phyloP scores from a whole-genome alignment of 345 rosid species.

The Eucalyptus marginata region DNA sequence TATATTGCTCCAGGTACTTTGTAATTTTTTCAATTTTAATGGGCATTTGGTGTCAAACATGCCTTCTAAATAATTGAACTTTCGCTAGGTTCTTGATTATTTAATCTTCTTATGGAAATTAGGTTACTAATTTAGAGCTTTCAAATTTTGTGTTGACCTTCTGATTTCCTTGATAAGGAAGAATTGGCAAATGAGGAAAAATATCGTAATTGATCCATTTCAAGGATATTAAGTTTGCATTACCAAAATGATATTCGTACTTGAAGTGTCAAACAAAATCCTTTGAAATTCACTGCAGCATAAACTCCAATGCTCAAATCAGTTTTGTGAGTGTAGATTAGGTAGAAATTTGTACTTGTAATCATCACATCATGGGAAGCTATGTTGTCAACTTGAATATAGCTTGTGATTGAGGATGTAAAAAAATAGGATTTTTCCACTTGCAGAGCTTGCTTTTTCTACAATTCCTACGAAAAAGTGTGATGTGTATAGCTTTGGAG shows the following conservation, averaged over 20 bases:
- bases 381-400: background rate
- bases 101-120: background rate
- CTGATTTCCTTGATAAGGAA: background rate
- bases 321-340: background rate
- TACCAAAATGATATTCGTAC: background rate
- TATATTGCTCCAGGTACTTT: background rate
- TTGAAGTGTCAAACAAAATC: background rate
- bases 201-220: fast-evolving
- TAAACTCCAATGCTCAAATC: background rate
- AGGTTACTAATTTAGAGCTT: background rate
- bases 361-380: background rate
- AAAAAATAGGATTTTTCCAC: background rate
- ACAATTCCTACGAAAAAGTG: background rate
- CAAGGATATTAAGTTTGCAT: background rate
- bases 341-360: background rate
- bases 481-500: background rate
- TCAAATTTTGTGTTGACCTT: background rate
- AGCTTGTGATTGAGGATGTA: fast-evolving
- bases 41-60: background rate
- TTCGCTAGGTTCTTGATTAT: background rate
- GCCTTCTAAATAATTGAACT: background rate
- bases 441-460: background rate
- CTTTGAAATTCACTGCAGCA: background rate
- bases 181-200: background rate
- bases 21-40: background rate